Base-by-base conservation (phyloP, 1,139 yeast species). In the Magnusiomyces suaveolens region DNA sequence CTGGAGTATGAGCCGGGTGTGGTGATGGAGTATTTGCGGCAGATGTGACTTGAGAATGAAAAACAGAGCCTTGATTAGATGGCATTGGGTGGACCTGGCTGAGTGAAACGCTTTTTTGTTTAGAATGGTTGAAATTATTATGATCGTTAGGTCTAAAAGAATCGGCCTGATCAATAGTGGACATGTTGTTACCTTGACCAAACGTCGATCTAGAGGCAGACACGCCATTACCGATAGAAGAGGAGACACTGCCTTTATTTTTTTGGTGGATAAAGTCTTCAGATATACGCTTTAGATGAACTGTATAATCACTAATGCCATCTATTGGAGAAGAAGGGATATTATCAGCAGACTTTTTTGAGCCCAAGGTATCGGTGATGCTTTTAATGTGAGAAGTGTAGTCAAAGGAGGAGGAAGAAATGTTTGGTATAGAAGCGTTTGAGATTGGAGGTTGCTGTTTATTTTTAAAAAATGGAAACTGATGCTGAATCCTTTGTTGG, bases 381-480 rank as follows among this genome's bases (percentile, higher is more conserved):
- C 75, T 76, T 60, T 80, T 76, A 39, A 83, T 82, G 63, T 83
- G 87, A 18, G 85, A 85, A 21, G 82, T 80, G 62, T 83, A 83
- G 65, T 82, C 85, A 62, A 83, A 83, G 51, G 51, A 29, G 6
- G 36, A 29, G 12, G 36, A 29, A 12, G 36, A 29, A 29, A 29
- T 29, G 36, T 29, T 29, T 6, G 36, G 12, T 12, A 29, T 29
- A 8, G 36, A 29, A 29, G 12, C 12, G 12, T 29, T 29, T 8
- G 36, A 29, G 12, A 29, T 12, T 29, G 36, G 36, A 29, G 36
- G 36, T 8, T 29, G 6, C 12, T 29, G 36, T 12, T 29, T 6
- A 12, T 29, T 29, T 29, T 12, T 6, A 12, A 29, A 29, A 8
- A 12, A 29, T 6, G 36, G 36, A 29, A 29, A 29, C 36, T 29